Conservation (phyloP, 2,329 filamentous ascomycete species). For the Capronia coronata region DNA sequence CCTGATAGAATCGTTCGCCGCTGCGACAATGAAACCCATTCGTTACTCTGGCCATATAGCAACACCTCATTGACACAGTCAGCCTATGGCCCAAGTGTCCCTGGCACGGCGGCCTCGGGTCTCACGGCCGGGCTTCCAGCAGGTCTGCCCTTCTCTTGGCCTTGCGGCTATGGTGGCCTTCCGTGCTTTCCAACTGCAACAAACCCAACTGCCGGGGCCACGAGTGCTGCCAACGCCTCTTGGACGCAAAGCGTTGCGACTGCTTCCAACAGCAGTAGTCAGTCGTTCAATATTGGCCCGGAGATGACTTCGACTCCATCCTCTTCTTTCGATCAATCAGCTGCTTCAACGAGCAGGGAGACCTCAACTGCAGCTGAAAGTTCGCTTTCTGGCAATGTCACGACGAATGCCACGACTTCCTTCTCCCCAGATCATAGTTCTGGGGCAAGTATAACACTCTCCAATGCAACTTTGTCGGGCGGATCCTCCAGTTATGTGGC, state of each 20-base stretch:
- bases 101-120: not conserved
- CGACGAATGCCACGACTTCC: not conserved
- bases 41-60: conserved; percentile 6
- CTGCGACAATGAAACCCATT: conserved; percentile 18
- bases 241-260: not conserved
- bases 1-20: conserved; percentile 14
- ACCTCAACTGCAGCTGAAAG: not conserved
- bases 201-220: not conserved
- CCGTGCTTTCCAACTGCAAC: conserved; percentile 3
- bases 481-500: not conserved
- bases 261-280: not conserved
- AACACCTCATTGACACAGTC: conserved; percentile 7
- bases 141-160: not conserved
- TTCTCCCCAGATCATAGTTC: not conserved
- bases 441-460: not conserved
- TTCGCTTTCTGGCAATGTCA: not conserved
- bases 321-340: not conserved
- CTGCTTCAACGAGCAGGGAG: not conserved
- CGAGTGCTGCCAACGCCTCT: conserved; percentile 1
- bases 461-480: not conserved
- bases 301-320: not conserved
- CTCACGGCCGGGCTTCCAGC: not conserved
- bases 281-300: not conserved
- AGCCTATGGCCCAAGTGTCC: not conserved
- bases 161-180: conserved; percentile 5